Conservation (phyloP, 495 filamentous ascomycete genomes). For the Aspergillus affinis region DNA sequence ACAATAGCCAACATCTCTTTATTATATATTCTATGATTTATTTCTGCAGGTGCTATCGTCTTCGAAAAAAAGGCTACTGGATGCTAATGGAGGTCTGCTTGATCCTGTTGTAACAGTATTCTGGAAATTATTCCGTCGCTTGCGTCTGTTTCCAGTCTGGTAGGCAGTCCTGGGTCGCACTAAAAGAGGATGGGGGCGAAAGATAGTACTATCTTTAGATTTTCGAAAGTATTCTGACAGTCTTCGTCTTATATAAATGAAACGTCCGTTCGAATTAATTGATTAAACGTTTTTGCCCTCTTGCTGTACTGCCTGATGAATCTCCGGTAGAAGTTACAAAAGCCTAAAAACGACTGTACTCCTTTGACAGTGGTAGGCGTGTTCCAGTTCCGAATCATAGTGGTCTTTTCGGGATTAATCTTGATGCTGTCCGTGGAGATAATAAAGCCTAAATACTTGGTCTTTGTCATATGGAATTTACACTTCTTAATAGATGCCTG, state of each 20-base stretch:
- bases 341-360: neutral
- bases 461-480: conserved; percentile 3
- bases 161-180: neutral
- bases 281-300: neutral
- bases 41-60: neutral
- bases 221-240: neutral
- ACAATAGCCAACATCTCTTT: neutral
- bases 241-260: neutral
- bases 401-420: neutral
- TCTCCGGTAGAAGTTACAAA: neutral
- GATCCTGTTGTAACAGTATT: too few species aligned
- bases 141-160: neutral
- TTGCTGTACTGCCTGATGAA: conserved; percentile 1
- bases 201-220: neutral
- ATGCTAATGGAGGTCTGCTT: neutral
- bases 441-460: neutral
- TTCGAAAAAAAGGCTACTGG: neutral
- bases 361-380: neutral
- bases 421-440: neutral
- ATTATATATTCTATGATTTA: neutral
- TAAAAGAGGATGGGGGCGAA: neutral
- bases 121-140: too few species aligned
- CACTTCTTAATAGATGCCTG: conserved; percentile 1
- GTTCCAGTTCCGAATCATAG: neutral
- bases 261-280: neutral